Base-by-base conservation (phyloP, 2,329 filamentous ascomycete genomes). In the Neobulgaria alba region DNA sequence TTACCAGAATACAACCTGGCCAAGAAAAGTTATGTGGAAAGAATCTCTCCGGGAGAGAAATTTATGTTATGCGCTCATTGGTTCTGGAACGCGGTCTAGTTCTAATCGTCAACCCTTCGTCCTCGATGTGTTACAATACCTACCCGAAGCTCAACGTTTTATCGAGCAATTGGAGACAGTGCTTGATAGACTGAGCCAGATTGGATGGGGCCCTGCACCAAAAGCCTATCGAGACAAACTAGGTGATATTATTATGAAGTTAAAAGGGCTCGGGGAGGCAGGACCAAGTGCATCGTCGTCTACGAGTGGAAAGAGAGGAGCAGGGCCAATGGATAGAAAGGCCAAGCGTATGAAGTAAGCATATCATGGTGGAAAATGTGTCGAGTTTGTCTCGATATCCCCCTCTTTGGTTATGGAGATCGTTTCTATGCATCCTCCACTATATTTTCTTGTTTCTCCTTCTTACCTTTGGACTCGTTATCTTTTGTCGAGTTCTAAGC, bases 311-410 rank as follows among this genome's bases (percentile, higher is more conserved):
- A 54, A 58, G 43, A 51, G 54, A 33, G 43, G 49, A 36, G 50
- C 48, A 12, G 47, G 46, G 18, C 36, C 47, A n/a, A 34, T 46
- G 19, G 52, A 57, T 12, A 48, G 51, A 31, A 50, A 48, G 19
- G 47, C 34, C 17, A 55, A 54, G 33, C 45, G 51, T 32, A 57
- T 57, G 54, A 57, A 55, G 46, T 58, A 50, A 42, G 15, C 29
- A 14, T 42, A 29, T 38, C 19, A 12, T 29, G 23, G 18, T 33
- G 26, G 31, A 37, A 29, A 15, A 29, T 17, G 29, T 29, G 29
- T 7, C 19, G n/a, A n/a, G n/a, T n/a, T n/a, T n/a, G n/a, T n/a
- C n/a, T n/a, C n/a, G n/a, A n/a, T n/a, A n/a, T n/a, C n/a, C n/a
- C n/a, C n/a, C n/a, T n/a, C n/a, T n/a, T n/a, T n/a, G n/a, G n/a